Evolutionary conservation across 345 rosid genomes (phyloP), one percentile per base, ranked within the genome.

Genomic region (Populus ilicifolia): DNA sequence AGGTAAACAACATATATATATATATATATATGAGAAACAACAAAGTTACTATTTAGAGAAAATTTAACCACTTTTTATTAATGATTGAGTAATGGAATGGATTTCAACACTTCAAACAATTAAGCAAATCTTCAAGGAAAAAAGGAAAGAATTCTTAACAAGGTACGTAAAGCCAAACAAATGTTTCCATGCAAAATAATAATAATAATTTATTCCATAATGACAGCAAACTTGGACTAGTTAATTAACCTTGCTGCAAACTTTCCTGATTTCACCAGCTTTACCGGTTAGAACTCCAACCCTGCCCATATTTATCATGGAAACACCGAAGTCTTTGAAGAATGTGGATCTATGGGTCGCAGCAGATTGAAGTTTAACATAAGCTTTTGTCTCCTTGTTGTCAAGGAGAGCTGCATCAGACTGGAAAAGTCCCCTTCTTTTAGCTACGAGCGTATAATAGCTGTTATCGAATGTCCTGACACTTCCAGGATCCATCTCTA

Each of bases 401-500:
- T 88, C 82, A 13, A 89, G 87, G 64, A 92, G 89, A 48, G 93
- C 90, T 8, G 89, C 83, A 79, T 92, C 97, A 2, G 97, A 92
- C 46, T 81, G 71, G 56, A 92, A 86, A 13, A 90, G 80, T 16
- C 90, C 93, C 59, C 94, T 87, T 75, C 91, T 92, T 71, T 90
- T 85, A 0, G 77, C 39, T 12, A 90, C 89, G 17, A 84, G 84
- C 2, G 62, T 82, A 77, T 17, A 90, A 78, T 92, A 92, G 25
- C 78, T 69, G 8, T 21, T 52, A 63, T 92, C 97, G 43, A 92
- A 91, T 25, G 91, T 88, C 86, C 46, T 86, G 65, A 80, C 82
- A 46, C 94, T 89, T 29, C 93, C 93, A 0, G 94, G 97, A 71
- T 90, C 93, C 94, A 92, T 89, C 71, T 90, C 93, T 8, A 84